Percentiles rank a stretch among this genome's conserved stretches.
Evolutionary conservation across 345 rosid species (phyloP).

Genomic region (Schrenkiella parvula): DNA sequence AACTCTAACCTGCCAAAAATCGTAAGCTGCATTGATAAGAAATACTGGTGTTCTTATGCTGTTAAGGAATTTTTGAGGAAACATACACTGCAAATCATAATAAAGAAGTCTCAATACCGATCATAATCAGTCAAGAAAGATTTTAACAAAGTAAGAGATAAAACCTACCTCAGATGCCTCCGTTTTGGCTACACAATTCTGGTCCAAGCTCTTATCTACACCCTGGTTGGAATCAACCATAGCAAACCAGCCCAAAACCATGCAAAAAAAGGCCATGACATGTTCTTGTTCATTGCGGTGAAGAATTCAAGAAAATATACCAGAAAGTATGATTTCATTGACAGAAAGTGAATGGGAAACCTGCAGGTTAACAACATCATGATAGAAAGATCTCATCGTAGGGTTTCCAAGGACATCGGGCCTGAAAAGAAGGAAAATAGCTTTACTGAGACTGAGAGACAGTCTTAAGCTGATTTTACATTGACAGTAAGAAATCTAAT

Average conservation of each 20-base stretch:
- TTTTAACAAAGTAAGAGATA: not conserved
- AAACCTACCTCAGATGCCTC: slow-evolving; percentile 46
- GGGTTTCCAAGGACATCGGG: slow-evolving; percentile 55
- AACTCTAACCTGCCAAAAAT: slow-evolving; percentile 83
- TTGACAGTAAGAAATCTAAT: not conserved
- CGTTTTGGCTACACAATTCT: slow-evolving; percentile 41
- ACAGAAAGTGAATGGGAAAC: slow-evolving; percentile 34
- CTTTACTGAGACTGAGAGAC: slow-evolving; percentile 1
- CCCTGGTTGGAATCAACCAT: slow-evolving; percentile 44
- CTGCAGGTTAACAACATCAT: slow-evolving; percentile 63
- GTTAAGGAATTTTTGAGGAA: slow-evolving; percentile 62
- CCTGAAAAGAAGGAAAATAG: slow-evolving; percentile 49
- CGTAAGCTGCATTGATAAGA: slow-evolving; percentile 81
- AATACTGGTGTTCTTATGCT: slow-evolving; percentile 63
- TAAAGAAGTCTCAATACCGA: not conserved
- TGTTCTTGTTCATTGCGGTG: not conserved
- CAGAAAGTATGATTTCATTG: not conserved
- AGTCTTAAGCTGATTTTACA: not conserved
- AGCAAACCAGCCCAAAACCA: not conserved
- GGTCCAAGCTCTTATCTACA: slow-evolving; percentile 48
- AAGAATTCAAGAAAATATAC: not conserved
- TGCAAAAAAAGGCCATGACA: not conserved
- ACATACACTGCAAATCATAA: slow-evolving; percentile 50
- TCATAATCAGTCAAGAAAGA: not conserved
- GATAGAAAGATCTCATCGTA: slow-evolving; percentile 66